These are phyloP conservation scores for Auricularia sp. DNA, from an alignment of 768 basidiomycete genomes.

Conservation along the genomic window DNA sequence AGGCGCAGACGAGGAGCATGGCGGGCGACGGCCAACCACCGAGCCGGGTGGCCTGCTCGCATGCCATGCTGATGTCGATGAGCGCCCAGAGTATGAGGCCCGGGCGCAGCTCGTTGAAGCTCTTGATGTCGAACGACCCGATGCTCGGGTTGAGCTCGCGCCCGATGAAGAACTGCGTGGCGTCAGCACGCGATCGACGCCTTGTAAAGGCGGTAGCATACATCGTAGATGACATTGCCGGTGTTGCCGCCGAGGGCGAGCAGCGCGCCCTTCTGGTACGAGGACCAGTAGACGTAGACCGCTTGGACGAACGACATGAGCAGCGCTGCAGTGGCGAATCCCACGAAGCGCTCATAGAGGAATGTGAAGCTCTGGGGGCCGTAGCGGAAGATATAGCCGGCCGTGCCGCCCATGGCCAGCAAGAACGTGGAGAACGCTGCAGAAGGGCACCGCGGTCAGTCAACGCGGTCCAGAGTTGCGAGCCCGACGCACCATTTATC, in stretches of 20 bases:
- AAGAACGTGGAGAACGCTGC: conserved; percentile 77
- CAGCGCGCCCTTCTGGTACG: conserved; percentile 59
- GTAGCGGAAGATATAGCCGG: conserved; percentile 57
- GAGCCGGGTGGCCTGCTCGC: conserved; percentile 77
- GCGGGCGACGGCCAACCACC: conserved; percentile 54
- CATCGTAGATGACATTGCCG: conserved; percentile 83
- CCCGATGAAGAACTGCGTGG: conserved; percentile 77
- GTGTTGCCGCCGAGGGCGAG: conserved; percentile 91
- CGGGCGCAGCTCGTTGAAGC: conserved; percentile 77
- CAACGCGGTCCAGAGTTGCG: not conserved
- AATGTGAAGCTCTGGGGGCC: conserved; percentile 81
- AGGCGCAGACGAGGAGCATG: conserved; percentile 79
- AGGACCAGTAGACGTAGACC: conserved; percentile 54
- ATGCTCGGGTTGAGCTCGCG: conserved; percentile 87
- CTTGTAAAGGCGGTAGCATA: conserved; percentile 27
- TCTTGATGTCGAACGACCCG: conserved; percentile 65
- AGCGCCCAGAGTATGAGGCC: conserved; percentile 89
- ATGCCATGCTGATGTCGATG: conserved; percentile 82
- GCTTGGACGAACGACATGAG: conserved; percentile 73
- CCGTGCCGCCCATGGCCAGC: conserved; percentile 62
- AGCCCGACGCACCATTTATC: conserved; percentile 67
- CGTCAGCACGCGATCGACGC: not conserved
- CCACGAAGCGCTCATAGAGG: conserved; percentile 86
- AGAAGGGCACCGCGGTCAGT: not conserved
- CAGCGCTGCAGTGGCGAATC: conserved; percentile 74